A percentile compares a stretch with the other conserved stretches of the same genome.
These are phyloP conservation scores for Ascochyta koolunga DNA, from an alignment of 2,329 filamentous ascomycete genomes.

Conservation along the genomic window DNA sequence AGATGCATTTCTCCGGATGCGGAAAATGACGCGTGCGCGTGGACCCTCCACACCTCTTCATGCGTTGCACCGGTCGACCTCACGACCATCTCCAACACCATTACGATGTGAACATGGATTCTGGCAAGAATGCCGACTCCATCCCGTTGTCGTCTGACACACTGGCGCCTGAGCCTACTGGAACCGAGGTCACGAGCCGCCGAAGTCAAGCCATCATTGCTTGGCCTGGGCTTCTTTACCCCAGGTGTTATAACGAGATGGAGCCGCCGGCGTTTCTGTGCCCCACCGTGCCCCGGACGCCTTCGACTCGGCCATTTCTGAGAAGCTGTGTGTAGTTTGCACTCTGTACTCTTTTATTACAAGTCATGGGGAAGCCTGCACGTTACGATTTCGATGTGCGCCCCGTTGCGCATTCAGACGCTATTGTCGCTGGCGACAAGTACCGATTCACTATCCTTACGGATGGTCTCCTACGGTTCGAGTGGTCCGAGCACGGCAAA, in stretches of 20 bases:
- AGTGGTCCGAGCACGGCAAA: constrained; percentile 64
- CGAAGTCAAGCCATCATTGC: constrained; percentile 27
- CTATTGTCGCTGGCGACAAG: constrained; percentile 55
- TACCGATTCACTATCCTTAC: constrained; percentile 67
- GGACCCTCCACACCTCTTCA: constrained; percentile 14
- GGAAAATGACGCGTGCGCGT: constrained; percentile 25
- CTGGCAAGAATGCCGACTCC: constrained; percentile 23
- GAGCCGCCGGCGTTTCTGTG: constrained; percentile 26
- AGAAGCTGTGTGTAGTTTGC: constrained; percentile 19
- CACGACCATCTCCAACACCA: constrained; percentile 17
- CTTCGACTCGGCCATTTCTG: constrained; percentile 9
- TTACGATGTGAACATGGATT: constrained; percentile 11
- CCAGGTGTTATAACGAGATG: constrained; percentile 31
- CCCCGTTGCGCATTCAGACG: constrained; percentile 53
- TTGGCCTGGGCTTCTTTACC: constrained; percentile 32
- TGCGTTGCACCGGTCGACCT: constrained; percentile 19
- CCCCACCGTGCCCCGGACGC: constrained; percentile 24
- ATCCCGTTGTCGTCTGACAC: constrained; percentile 27
- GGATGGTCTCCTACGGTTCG: constrained; percentile 63
- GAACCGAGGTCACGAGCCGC: constrained; percentile 38
- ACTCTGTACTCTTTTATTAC: constrained; percentile 5
- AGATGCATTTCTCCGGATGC: not conserved
- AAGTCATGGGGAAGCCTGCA: constrained; percentile 40
- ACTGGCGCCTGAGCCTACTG: constrained; percentile 14
- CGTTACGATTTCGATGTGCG: constrained; percentile 53